Conservation (phyloP, 2,329 filamentous ascomycete species). For the Ophiostoma novo-ulmi region DNA sequence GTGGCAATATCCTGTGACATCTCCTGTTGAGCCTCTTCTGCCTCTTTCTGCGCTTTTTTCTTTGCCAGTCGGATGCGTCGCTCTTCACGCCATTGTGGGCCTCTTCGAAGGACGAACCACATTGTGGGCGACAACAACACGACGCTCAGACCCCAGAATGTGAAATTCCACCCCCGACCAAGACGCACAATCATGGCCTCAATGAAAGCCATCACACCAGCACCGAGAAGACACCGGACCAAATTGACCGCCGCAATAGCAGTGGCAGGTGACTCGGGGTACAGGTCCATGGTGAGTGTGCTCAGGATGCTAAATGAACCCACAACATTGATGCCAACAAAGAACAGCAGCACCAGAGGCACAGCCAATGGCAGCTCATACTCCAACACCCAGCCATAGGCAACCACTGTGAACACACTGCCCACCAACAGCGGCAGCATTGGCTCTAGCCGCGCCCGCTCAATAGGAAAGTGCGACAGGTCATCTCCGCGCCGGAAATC, state of each 20-base stretch:
- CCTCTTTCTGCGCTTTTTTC: conserved; percentile 32
- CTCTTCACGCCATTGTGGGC: conserved; percentile 45
- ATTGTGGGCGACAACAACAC: conserved; percentile 46
- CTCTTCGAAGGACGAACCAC: conserved; percentile 46
- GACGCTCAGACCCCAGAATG: conserved; percentile 51
- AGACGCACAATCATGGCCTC: conserved; percentile 53
- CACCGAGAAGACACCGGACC: conserved; percentile 56
- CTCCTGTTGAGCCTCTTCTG: neutral
- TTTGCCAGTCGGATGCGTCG: conserved; percentile 34
- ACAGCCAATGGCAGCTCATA: conserved; percentile 44
- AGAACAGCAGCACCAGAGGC: conserved; percentile 52
- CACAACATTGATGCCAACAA: conserved; percentile 54
- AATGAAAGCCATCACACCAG: conserved; percentile 54
- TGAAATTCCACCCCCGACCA: conserved; percentile 60
- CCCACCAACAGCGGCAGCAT: conserved; percentile 51
- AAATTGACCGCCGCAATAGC: conserved; percentile 61
- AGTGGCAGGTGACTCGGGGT: conserved; percentile 55
- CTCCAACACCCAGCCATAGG: conserved; percentile 52
- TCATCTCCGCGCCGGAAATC: conserved; percentile 53
- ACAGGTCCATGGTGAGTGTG: conserved; percentile 59
- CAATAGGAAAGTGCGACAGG: conserved; percentile 50
- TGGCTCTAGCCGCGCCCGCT: conserved; percentile 50
- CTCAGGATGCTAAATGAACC: conserved; percentile 60
- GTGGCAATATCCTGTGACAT: neutral
- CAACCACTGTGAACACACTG: conserved; percentile 49